Evolutionary conservation across 257 asterid genomes (phyloP), one percentile per base, ranked within the genome.

Genomic region (Petunia axillaris): DNA sequence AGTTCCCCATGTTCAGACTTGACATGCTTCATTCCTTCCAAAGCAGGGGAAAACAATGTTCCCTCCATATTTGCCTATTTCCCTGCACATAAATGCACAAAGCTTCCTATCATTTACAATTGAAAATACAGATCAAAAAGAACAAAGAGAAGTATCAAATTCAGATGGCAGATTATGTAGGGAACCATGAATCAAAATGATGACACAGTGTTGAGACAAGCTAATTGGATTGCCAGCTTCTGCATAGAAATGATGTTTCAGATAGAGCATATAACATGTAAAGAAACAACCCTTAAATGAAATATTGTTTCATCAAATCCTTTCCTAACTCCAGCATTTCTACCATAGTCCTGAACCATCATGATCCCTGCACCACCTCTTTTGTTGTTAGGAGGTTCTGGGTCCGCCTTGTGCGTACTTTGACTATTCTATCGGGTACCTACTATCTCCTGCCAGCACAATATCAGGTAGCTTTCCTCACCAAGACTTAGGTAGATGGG

Each of bases 1-100:
- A 94, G 80, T 50, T 92, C 98, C 59, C 96, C 98, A 48, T 86
- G 82, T 46, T 90, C 96, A 54, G 92, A 89, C 81, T 93, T 94
- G 58, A 94, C 86, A 85, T 81, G 84, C 81, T 87, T 89, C 80
- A 94, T 76, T 80, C 94, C 93, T 84, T 91, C 97, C 63, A 93
- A 48, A 74, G 91, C 91, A 41, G 94, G 90, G 68, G 88, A 57
- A 82, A 94, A 91, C 73, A 89, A 84, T 39, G 94, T 87, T 79
- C 88, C 92, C 79, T 82, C 93, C 97, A 91, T 93, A 52, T 16
- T 59, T 39, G 11, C 64, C 41, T n/a, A 64, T 48, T 76, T 38
- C 63, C 11, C 76, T 76, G 52, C 59, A 39, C 39, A 58, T 50
- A 64, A 43, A 58, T 36, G 1, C 36, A 35, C 43, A 39, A 71